Base-by-base conservation (phyloP, 148 eudicot species). In the Rhododendron ovatum region DNA sequence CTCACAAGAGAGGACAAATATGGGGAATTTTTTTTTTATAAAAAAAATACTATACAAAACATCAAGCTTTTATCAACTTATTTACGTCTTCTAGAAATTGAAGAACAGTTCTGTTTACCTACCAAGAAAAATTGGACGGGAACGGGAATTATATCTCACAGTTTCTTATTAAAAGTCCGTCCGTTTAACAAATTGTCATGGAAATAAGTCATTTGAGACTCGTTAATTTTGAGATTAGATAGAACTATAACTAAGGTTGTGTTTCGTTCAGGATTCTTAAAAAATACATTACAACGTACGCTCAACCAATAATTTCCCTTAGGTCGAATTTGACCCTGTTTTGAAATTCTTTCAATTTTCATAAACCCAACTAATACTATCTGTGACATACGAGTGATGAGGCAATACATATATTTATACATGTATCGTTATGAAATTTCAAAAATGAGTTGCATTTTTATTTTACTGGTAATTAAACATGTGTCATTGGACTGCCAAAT, bases 1-100 rank as follows among this genome's bases (percentile, higher is more conserved):
- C 88, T 87, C 83, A 65, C 67, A 20, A 47, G 50, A 65, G 76
- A 78, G 24, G 81, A 75, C 63, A 84, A 10, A 14, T 26, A 8
- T 41, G 15, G 51, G 59, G 82, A 76, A 10, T n/a, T 7, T 24
- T 6, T 30, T 28, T 3, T 11, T n/a, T 65, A 0, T 12, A 12
- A 43, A 7, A 47, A 1, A 10, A 45, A 30, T 30, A 1, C 13
- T 67, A 26, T 5, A 33, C 18, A 71, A 30, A 30, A 30, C 39
- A 30, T 30, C 76, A 33, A 30, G 76, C 76, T 33, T 20, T 30
- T 69, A 33, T 71, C 76, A 30, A 71, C 76, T 30, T 71, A 15
- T 71, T 71, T 30, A 71, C 33, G 39, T 71, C 20, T 12, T 13
- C 39, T 4, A 28, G 39, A 28, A 28, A 71, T 71, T 30, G 0